Evolutionary conservation across 1,284 basidiomycete species (phyloP).

Genomic region (Agroathelia rolfsii): DNA sequence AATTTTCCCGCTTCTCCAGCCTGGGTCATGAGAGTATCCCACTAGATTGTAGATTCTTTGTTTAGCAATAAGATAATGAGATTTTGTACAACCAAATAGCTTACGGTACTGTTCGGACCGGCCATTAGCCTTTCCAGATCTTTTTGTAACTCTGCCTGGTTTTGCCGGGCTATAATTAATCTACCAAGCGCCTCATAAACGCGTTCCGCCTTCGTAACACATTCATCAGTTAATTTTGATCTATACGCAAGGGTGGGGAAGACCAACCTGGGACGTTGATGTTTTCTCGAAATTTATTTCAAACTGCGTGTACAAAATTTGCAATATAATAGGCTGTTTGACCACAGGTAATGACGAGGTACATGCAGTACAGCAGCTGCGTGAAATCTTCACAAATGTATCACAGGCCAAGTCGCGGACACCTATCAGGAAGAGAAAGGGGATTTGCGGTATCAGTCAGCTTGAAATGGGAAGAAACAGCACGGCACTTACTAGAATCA

Average conservation of each 20-base stretch:
- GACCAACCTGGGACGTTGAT: slow-evolving; percentile 78
- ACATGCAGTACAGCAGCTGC: slow-evolving; percentile 97
- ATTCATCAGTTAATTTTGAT: slow-evolving; percentile 6
- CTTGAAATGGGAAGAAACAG: too few species aligned
- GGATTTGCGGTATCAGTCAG: too few species aligned
- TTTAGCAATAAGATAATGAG: slow-evolving; percentile 4
- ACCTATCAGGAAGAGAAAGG: slow-evolving; percentile 35
- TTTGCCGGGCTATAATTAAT: slow-evolving; percentile 99
- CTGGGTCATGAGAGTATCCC: slow-evolving; percentile 97
- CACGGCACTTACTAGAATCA: slow-evolving; percentile 68
- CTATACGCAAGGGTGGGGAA: not conserved
- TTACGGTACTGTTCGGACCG: slow-evolving; percentile 90
- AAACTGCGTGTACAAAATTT: slow-evolving; percentile 88
- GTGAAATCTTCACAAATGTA: slow-evolving; percentile 99
- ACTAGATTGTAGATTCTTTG: slow-evolving; percentile 37
- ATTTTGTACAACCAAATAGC: slow-evolving; percentile 71
- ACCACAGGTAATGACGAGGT: slow-evolving; percentile 98
- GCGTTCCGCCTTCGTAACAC: slow-evolving; percentile 70
- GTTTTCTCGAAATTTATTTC: slow-evolving; percentile 95
- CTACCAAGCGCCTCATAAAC: slow-evolving; percentile 98
- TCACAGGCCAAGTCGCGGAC: slow-evolving; percentile 99
- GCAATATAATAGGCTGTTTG: slow-evolving; percentile 96
- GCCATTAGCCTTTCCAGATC: slow-evolving; percentile 96
- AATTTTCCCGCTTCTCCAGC: slow-evolving; percentile 92
- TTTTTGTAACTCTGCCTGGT: slow-evolving; percentile 94